Conservation (phyloP, 139 green algal species). For the Closterium sp. region DNA sequence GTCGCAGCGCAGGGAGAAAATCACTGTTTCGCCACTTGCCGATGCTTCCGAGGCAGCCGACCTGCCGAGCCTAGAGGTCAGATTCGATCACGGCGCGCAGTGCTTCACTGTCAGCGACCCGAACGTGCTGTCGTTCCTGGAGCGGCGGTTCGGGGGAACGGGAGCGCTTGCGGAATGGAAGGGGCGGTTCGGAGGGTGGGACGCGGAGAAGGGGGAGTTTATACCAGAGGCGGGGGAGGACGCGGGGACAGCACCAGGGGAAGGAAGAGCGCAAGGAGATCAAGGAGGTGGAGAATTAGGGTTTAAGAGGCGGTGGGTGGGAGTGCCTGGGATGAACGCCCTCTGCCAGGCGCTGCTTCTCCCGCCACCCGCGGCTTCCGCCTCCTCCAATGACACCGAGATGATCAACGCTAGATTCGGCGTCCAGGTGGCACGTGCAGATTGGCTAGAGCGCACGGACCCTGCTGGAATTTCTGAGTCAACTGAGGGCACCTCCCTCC, state of each 20-base stretch:
- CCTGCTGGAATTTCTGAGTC: neutral
- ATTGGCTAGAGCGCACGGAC: neutral
- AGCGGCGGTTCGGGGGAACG: neutral
- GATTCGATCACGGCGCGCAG: slow-evolving; percentile 24
- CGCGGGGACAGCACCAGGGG: neutral
- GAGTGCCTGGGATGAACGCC: slow-evolving; percentile 35
- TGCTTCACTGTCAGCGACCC: slow-evolving; percentile 20
- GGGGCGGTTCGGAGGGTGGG: slow-evolving; percentile 13
- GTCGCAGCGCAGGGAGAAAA: slow-evolving; percentile 9
- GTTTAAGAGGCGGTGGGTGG: slow-evolving; percentile 6
- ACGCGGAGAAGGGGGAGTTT: neutral
- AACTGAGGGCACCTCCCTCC: neutral
- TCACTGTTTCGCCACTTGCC: neutral
- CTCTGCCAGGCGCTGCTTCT: slow-evolving; percentile 29
- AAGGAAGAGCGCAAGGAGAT: neutral
- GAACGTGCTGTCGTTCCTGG: slow-evolving; percentile 9
- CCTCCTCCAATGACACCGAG: no score
- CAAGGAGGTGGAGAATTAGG: neutral
- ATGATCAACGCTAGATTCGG: neutral
- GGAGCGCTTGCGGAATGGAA: neutral
- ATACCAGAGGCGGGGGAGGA: neutral
- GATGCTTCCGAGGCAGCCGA: neutral
- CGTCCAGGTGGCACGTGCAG: neutral
- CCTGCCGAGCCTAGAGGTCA: neutral
- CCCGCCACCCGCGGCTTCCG: neutral